Percentiles rank a stretch among this genome's conserved stretches.
Conservation (phyloP, 768 basidiomycete genomes). For the Mycena vitilis region DNA sequence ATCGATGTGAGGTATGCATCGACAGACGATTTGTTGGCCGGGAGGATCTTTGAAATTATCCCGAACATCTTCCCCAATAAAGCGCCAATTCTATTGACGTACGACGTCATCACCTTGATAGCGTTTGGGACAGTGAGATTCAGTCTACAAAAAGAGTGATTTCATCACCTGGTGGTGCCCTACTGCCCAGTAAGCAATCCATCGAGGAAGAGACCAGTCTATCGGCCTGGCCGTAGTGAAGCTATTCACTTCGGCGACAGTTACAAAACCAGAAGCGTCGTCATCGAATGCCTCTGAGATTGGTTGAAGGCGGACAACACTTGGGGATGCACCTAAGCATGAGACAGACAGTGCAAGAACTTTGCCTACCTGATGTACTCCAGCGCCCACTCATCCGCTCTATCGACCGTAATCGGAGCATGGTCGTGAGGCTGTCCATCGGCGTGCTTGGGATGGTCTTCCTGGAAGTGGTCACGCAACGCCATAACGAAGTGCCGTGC, state of each 20-base stretch:
- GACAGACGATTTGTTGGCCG: constrained; percentile 19
- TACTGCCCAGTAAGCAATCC: constrained; percentile 31
- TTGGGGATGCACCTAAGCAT: not conserved
- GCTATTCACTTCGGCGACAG: constrained; percentile 28
- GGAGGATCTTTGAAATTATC: constrained; percentile 7
- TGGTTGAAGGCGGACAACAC: constrained; percentile 43
- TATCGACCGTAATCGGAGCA: not conserved
- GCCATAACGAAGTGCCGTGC: constrained; percentile 52
- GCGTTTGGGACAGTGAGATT: no score
- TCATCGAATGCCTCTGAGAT: constrained; percentile 56
- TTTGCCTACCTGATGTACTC: constrained; percentile 43
- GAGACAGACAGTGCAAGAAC: no score
- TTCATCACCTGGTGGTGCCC: constrained; percentile 23
- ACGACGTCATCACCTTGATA: not conserved
- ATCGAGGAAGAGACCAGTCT: constrained; percentile 28
- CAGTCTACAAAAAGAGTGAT: no score
- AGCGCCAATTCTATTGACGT: constrained; percentile 15
- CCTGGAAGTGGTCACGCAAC: constrained; percentile 50
- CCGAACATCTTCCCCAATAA: constrained; percentile 30
- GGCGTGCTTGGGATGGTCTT: constrained; percentile 11
- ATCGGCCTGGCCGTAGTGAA: constrained; percentile 26
- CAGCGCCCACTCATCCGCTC: constrained; percentile 46
- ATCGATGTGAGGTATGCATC: constrained; percentile 20
- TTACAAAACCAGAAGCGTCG: constrained; percentile 44
- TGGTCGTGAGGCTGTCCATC: constrained; percentile 16